Evolutionary conservation across 1,284 basidiomycete genomes (phyloP).

Genomic region (Leccinum pallidistipes): DNA sequence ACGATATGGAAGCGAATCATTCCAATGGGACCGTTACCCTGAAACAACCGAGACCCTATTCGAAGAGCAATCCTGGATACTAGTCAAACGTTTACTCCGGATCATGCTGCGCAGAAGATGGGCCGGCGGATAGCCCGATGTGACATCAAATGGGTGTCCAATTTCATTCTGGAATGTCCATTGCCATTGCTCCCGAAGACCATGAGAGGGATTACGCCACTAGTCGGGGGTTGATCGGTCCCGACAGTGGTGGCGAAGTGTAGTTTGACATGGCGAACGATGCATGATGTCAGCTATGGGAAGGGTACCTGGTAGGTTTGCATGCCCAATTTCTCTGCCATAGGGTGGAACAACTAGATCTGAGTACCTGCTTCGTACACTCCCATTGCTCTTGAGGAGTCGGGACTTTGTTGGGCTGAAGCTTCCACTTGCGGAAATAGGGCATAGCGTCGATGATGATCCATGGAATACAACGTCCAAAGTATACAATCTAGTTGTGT

Average conservation of each 20-base stretch:
- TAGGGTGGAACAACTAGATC: conserved; percentile 97
- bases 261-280: conserved; percentile 26
- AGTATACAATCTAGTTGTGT: conserved; percentile 81
- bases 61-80: conserved; percentile 42
- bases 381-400: conserved; percentile 89
- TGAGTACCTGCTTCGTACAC: conserved; percentile 80
- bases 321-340: conserved; percentile 91
- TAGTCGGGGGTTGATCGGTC: conserved; percentile 20
- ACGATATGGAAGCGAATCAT: neutral
- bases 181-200: conserved; percentile 20
- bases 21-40: conserved; percentile 27
- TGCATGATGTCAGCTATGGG: conserved; percentile 45
- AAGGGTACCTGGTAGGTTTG: conserved; percentile 93
- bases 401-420: conserved; percentile 87
- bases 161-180: conserved; percentile 22
- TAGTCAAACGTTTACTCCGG: conserved; percentile 39
- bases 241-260: conserved; percentile 34
- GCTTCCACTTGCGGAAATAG: conserved; percentile 93
- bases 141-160: conserved; percentile 28
- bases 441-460: conserved; percentile 94
- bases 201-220: conserved; percentile 25
- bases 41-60: conserved; percentile 56
- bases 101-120: conserved; percentile 35
- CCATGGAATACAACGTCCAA: conserved; percentile 94
- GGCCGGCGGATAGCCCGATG: conserved; percentile 25